phyloP scores from a whole-genome alignment of 257 asterid species.

The Lycium ferocissimum region DNA sequence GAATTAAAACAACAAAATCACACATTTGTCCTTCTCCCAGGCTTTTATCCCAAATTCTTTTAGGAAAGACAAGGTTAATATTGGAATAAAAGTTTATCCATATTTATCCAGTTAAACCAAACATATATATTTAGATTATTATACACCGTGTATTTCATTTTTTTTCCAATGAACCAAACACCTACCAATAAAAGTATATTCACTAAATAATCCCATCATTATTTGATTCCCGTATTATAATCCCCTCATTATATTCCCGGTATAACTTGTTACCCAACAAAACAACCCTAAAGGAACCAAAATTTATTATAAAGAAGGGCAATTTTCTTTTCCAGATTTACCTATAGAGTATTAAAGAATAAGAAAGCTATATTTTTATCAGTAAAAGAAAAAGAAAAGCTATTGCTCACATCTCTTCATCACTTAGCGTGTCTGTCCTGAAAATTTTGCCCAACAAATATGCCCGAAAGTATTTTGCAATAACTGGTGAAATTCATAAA shows the following conservation, averaged over 20 bases:
- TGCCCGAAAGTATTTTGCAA: neutral
- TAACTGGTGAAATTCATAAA: neutral
- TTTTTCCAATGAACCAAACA: too few relatives aligned
- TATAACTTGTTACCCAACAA: neutral
- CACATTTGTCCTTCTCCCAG: neutral
- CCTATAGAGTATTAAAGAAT: neutral
- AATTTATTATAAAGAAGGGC: constrained; percentile 1
- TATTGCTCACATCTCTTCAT: neutral
- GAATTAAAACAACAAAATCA: constrained; percentile 16
- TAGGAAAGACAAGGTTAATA: neutral
- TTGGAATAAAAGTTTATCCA: neutral
- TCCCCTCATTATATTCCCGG: neutral
- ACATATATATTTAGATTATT: neutral
- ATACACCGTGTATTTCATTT: neutral
- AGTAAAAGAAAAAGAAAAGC: neutral
- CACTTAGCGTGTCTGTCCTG: neutral
- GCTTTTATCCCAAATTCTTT: neutral
- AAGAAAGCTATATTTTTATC: neutral
- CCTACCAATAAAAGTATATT: neutral
- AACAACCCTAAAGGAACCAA: constrained; percentile 10
- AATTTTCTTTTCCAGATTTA: constrained; percentile 7
- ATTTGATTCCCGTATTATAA: neutral
- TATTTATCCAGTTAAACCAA: neutral
- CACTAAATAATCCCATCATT: neutral
- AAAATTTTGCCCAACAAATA: neutral